Evolutionary conservation across 148 eudicot genomes (phyloP).

Genomic region (Beta vulgaris): DNA sequence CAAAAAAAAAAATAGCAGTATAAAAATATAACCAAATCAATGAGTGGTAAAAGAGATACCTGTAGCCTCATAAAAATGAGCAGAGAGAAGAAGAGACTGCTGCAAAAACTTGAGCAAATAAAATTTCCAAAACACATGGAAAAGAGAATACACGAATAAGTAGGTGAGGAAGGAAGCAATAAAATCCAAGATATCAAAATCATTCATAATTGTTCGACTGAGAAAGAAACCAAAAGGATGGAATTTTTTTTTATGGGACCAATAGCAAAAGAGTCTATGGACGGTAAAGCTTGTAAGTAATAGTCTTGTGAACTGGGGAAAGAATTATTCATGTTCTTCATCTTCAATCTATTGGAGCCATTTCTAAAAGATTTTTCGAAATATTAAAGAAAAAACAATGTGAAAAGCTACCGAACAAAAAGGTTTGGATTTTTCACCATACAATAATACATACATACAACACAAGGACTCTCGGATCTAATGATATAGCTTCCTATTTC

Average conservation of each 20-base stretch:
- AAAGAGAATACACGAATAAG: neutral
- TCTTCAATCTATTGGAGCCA: neutral
- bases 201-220: neutral
- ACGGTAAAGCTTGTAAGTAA: neutral
- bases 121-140: neutral
- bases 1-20: neutral
- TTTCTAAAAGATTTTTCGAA: too few species aligned
- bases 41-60: neutral
- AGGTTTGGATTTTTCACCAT: too few species aligned
- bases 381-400: too few species aligned
- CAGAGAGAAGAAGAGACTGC: neutral
- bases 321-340: constrained; percentile 6
- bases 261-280: neutral
- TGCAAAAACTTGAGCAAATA: neutral
- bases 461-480: too few species aligned
- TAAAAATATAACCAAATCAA: neutral
- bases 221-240: neutral
- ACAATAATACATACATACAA: too few species aligned
- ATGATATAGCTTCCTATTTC: too few species aligned
- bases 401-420: too few species aligned
- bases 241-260: neutral
- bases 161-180: neutral
- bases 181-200: neutral
- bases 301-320: constrained; percentile 5
- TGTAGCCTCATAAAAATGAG: neutral